A percentile compares a stretch with the other conserved stretches of the same genome.
These are phyloP conservation scores for Wickerhamiella australiensis DNA, from an alignment of 805 yeast genomes.

Conservation along the genomic window DNA sequence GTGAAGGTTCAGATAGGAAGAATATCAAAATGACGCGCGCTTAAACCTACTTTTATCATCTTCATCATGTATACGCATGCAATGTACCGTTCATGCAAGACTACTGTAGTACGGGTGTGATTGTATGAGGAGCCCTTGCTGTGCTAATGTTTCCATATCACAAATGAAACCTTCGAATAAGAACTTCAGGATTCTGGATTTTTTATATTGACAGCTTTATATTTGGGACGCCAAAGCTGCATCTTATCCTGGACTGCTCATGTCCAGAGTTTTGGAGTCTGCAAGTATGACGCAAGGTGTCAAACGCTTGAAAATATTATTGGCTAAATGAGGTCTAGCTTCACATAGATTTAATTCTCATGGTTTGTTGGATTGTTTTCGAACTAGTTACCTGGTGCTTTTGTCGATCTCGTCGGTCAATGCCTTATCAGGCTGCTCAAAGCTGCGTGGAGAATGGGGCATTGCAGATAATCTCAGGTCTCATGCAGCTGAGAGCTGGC, in stretches of 20 bases:
- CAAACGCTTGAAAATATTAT: not conserved
- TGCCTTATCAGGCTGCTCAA: too few relatives aligned
- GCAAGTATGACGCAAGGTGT: not conserved
- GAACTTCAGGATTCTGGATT: conserved; percentile 1
- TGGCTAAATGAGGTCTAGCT: too few relatives aligned
- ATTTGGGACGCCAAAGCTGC: not conserved
- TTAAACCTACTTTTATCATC: too few relatives aligned
- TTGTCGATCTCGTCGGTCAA: too few relatives aligned
- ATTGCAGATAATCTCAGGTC: too few relatives aligned
- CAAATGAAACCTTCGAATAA: not conserved
- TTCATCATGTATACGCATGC: not conserved
- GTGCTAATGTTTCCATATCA: not conserved
- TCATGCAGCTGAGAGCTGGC: too few relatives aligned
- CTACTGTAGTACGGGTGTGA: not conserved
- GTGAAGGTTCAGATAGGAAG: too few relatives aligned
- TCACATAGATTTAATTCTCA: too few relatives aligned
- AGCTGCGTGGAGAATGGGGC: too few relatives aligned
- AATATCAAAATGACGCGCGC: too few relatives aligned
- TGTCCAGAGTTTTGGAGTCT: not conserved
- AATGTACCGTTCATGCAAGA: not conserved
- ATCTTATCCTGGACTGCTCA: not conserved
- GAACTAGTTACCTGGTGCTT: too few relatives aligned
- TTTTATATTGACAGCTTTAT: not conserved
- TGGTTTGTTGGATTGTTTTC: too few relatives aligned
- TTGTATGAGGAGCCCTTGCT: not conserved